These are phyloP conservation scores for Dictyostelium purpureum DNA, from an alignment of 78 protist genomes.

Conservation along the genomic window DNA sequence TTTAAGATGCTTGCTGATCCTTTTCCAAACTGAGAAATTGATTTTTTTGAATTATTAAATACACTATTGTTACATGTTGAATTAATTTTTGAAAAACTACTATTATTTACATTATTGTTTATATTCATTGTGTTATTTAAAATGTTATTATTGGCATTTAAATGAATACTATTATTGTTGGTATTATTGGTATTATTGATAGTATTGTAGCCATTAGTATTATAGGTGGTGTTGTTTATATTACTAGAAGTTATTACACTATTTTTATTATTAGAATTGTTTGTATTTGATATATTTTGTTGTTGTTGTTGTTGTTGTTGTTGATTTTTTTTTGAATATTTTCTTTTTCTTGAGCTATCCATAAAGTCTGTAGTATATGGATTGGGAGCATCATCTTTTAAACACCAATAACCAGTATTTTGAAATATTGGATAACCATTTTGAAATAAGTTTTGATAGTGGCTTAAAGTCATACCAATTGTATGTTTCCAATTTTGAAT, in stretches of 20 bases:
- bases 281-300: neutral
- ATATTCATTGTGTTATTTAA: neutral
- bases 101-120: neutral
- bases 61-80: neutral
- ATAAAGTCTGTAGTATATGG: slow-evolving; percentile 41
- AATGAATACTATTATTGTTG: neutral
- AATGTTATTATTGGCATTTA: neutral
- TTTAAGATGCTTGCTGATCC: slow-evolving; percentile 13
- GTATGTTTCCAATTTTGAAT: slow-evolving; percentile 75
- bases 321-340: neutral
- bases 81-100: neutral
- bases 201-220: neutral
- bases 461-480: slow-evolving; percentile 71
- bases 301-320: neutral
- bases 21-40: too few relatives aligned
- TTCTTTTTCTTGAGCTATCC: slow-evolving; percentile 20
- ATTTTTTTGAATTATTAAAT: too few relatives aligned
- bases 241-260: neutral
- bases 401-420: slow-evolving; percentile 77
- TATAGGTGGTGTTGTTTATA: neutral
- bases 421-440: slow-evolving; percentile 68
- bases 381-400: slow-evolving; percentile 67
- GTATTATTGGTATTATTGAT: neutral
- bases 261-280: neutral
- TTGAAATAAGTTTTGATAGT: slow-evolving; percentile 37